phyloP scores from a whole-genome alignment of 2,329 filamentous ascomycete genomes.

The Cryphonectria radicalis region DNA sequence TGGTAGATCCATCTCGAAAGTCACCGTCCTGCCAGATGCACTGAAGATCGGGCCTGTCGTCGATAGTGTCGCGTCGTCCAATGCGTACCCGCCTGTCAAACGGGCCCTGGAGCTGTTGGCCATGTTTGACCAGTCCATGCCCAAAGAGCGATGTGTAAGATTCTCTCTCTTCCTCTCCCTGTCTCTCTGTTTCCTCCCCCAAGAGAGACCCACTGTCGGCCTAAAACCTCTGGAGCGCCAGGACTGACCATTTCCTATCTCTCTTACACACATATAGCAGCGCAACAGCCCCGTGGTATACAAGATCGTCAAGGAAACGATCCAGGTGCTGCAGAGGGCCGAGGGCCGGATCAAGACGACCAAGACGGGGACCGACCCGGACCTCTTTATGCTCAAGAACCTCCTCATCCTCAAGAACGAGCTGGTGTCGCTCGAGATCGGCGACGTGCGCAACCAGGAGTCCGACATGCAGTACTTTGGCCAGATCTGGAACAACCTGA shows the following conservation, averaged over 20 bases:
- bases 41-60: slow-evolving; percentile 56
- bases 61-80: slow-evolving; percentile 56
- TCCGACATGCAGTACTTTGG: slow-evolving; percentile 64
- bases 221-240: not conserved
- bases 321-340: slow-evolving; percentile 77
- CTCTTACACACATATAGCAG: slow-evolving; percentile 41
- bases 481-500: slow-evolving; percentile 68
- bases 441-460: slow-evolving; percentile 60
- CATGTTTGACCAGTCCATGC: slow-evolving; percentile 68
- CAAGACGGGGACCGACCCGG: slow-evolving; percentile 67
- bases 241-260: slow-evolving; percentile 14
- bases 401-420: slow-evolving; percentile 94
- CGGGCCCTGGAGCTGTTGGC: slow-evolving; percentile 61
- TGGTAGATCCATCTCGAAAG: slow-evolving; percentile 57
- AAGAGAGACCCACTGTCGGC: too few relatives aligned
- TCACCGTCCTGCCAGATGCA: slow-evolving; percentile 49
- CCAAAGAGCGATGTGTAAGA: slow-evolving; percentile 65
- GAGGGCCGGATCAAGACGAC: slow-evolving; percentile 71
- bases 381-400: slow-evolving; percentile 94
- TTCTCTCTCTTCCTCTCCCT: not conserved
- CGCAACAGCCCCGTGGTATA: slow-evolving; percentile 61
- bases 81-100: slow-evolving; percentile 62
- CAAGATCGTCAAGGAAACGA: slow-evolving; percentile 87
- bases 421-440: slow-evolving; percentile 94
- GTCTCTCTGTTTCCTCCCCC: too few relatives aligned